Percentiles rank a stretch among this genome's conserved stretches.
Conservation (phyloP, 78 protist species). For the Dictyostelium purpureum region DNA sequence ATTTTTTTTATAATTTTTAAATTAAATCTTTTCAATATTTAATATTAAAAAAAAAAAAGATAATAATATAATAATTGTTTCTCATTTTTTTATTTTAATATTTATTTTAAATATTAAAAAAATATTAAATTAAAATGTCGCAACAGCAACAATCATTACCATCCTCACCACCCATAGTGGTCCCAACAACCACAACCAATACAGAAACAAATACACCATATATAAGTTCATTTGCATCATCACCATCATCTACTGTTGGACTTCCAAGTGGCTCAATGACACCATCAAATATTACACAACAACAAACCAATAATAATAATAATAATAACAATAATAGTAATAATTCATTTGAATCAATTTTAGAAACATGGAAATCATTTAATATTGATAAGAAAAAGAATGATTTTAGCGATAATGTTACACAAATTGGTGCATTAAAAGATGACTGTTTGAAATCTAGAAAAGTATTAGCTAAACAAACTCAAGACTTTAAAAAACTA, state of each 20-base stretch:
- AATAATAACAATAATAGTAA: neutral
- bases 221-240: constrained; percentile 1
- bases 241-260: neutral
- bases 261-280: constrained; percentile 17
- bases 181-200: neutral
- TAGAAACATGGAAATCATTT: constrained; percentile 59
- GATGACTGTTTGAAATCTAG: constrained; percentile 67
- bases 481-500: constrained; percentile 70
- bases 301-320: neutral
- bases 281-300: neutral
- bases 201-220: neutral
- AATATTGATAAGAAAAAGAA: constrained; percentile 51
- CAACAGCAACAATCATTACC: constrained; percentile 20
- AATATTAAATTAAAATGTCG: neutral
- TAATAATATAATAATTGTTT: no score
- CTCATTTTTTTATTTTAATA: no score
- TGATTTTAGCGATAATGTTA: constrained; percentile 27
- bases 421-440: constrained; percentile 49
- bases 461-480: constrained; percentile 71
- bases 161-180: neutral
- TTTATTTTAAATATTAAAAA: no score
- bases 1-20: no score
- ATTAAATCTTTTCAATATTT: no score
- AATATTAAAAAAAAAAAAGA: no score
- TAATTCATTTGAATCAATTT: constrained; percentile 34